Conservation (phyloP, 306 rosid genomes). For the Carpinus fangiana region DNA sequence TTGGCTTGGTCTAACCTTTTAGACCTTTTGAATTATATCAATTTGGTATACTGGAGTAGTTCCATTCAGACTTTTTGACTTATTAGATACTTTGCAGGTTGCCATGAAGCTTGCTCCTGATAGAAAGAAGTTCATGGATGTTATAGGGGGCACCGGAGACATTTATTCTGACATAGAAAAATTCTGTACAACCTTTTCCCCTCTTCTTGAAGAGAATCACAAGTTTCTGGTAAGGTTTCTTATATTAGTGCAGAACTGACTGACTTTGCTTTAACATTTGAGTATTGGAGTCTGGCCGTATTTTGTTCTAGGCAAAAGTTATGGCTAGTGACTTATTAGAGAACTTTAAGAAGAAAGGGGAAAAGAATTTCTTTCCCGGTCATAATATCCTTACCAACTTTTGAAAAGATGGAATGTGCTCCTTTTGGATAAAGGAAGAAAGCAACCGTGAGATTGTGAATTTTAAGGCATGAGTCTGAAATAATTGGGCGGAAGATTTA, state of each 20-base stretch:
- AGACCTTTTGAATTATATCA: conserved; percentile 1
- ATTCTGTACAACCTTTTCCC: conserved; percentile 66
- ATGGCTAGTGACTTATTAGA: background rate
- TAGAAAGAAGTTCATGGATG: conserved; percentile 95
- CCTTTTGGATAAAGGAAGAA: background rate
- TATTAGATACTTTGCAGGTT: conserved; percentile 46
- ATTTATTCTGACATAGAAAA: conserved; percentile 63
- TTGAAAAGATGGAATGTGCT: background rate
- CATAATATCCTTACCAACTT: conserved; percentile 4
- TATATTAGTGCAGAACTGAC: conserved; percentile 14
- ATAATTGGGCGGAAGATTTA: background rate
- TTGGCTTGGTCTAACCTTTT: background rate
- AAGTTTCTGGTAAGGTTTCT: conserved; percentile 74
- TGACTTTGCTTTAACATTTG: conserved; percentile 6
- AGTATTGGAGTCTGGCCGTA: background rate
- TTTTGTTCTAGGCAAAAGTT: background rate
- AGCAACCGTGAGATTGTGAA: background rate
- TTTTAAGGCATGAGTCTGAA: background rate
- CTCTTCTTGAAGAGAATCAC: conserved; percentile 87
- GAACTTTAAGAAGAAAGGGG: background rate
- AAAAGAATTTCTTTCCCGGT: background rate
- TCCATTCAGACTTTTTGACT: conserved; percentile 4
- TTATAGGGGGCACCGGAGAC: conserved; percentile 72
- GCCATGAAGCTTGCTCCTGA: conserved; percentile 99
- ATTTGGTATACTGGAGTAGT: background rate